Evolutionary conservation across 495 filamentous ascomycete species (phyloP).

Genomic region (Corynascus novoguineensis): DNA sequence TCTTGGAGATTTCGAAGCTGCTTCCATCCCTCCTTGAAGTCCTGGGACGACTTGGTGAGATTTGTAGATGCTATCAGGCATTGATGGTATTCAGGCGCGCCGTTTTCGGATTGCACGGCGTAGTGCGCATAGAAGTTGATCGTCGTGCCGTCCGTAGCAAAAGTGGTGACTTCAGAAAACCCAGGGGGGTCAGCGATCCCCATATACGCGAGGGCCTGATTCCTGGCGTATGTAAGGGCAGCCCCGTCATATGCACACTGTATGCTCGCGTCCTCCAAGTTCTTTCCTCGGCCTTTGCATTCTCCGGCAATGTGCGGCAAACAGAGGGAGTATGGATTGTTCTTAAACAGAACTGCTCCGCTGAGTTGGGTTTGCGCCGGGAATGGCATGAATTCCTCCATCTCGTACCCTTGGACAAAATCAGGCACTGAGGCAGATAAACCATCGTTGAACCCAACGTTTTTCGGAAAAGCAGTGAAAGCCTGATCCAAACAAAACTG

Average conservation of each 20-base stretch:
- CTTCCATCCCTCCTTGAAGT: conserved; percentile 19
- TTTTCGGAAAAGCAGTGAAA: conserved; percentile 25
- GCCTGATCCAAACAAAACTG: conserved; percentile 19
- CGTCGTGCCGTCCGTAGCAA: conserved; percentile 30
- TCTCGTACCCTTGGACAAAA: conserved; percentile 27
- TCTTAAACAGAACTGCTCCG: conserved; percentile 26
- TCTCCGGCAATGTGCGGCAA: conserved; percentile 34
- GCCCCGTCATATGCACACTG: conserved; percentile 30
- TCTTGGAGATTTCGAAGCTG: conserved; percentile 27
- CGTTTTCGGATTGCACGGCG: conserved; percentile 23
- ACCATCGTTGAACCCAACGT: conserved; percentile 33
- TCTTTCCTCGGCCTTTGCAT: conserved; percentile 25
- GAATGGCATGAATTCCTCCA: conserved; percentile 25
- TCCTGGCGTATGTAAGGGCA: conserved; percentile 29
- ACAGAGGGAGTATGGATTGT: conserved; percentile 23
- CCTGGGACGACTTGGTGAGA: conserved; percentile 15
- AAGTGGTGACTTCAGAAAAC: conserved; percentile 30
- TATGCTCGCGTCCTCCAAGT: conserved; percentile 24
- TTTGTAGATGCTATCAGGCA: conserved; percentile 21
- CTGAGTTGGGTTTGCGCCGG: conserved; percentile 26
- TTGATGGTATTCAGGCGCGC: conserved; percentile 32
- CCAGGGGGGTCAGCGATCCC: conserved; percentile 25
- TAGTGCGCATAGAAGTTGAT: conserved; percentile 34
- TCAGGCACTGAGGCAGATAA: conserved; percentile 29
- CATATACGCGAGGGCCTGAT: conserved; percentile 25